Percentiles rank a stretch among this genome's conserved stretches.
phyloP scores from a whole-genome alignment of 768 basidiomycete species.

The Boletus insuetus region DNA sequence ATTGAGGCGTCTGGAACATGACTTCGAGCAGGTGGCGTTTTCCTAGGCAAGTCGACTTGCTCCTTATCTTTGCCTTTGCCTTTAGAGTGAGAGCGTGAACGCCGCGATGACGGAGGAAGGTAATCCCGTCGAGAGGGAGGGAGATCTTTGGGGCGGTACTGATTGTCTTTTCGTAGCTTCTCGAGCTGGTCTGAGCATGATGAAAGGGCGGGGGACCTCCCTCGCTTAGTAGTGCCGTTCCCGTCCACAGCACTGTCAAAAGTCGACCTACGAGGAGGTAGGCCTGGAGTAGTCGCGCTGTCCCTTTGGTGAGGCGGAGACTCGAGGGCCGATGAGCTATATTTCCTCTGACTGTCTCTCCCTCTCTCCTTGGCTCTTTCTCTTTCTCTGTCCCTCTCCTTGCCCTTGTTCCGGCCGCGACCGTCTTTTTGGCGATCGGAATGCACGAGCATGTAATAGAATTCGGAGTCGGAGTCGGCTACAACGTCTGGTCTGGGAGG shows the following conservation, averaged over 20 bases:
- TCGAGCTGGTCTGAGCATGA: slow-evolving; percentile 27
- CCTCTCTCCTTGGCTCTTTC: background rate
- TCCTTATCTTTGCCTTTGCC: slow-evolving; percentile 4
- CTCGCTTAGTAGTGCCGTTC: slow-evolving; percentile 7
- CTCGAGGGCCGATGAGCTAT: background rate
- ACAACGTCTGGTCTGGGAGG: slow-evolving; percentile 23
- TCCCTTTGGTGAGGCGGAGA: slow-evolving; percentile 17
- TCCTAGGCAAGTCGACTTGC: background rate
- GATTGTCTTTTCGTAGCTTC: slow-evolving; percentile 17
- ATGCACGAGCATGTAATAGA: slow-evolving; percentile 17
- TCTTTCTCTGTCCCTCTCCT: background rate
- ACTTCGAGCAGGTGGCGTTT: background rate
- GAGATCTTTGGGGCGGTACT: background rate
- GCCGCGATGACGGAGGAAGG: slow-evolving; percentile 2
- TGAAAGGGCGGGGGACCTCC: slow-evolving; percentile 26
- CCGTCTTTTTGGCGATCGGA: slow-evolving; percentile 7
- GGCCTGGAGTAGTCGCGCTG: slow-evolving; percentile 11
- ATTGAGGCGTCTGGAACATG: background rate
- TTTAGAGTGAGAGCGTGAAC: slow-evolving; percentile 12
- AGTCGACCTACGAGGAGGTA: slow-evolving; percentile 16
- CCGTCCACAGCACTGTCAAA: slow-evolving; percentile 7
- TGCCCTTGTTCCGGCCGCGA: slow-evolving; percentile 6
- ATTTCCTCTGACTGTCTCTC: slow-evolving; percentile 8
- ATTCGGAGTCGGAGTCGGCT: slow-evolving; percentile 21
- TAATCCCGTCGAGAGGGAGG: slow-evolving; percentile 7